Evolutionary conservation across 2,329 filamentous ascomycete species (phyloP), one percentile per base, ranked within the genome.

Genomic region (Venturia carpophila): DNA sequence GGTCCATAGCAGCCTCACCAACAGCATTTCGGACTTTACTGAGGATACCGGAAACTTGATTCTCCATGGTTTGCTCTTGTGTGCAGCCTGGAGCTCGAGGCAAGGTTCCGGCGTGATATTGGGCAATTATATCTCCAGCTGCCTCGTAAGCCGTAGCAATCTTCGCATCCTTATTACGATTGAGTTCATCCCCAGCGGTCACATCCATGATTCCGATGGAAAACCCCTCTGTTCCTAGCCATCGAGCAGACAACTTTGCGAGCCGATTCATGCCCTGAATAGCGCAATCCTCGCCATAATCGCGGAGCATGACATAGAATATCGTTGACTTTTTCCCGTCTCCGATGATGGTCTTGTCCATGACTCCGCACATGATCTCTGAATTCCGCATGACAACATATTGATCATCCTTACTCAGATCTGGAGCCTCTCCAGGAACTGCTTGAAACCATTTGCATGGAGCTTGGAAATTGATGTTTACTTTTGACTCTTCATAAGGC

Each of bases 261-360:
- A 99, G 80, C 27, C 94, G 84, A 72, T 96, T 97, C 94, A 99
- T 99, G 64, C 90, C 91, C 65, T 86, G 84, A 0, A 93, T 92
- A 9, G 94, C 92, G 65, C 90, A 87, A 64, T 96, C 89, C 1
- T 92, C 90, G 0, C 94, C 94, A 71, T 90, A 99, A 78, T 99
- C 94, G 80, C 94, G 85, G 70, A 97, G 85, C 73, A 99, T 93
- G 65, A 97, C 89, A 72, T 97, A 99, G 73, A 97, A 99, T 24
- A 99, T 87, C 0, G 92, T 97, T 74, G 96, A 93, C 74, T 99
- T 99, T 80, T 97, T 97, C 71, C 94, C 94, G 6, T 91, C 87
- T 70, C 94, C 94, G n/a, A 99, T 91, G 0, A 92, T 97, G 1
- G 91, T 90, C 77, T 99, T 99, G 79, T 99, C 94, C 92, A 97